Base-by-base conservation (phyloP, 805 yeast genomes). In the Saccharomyces kudriavzevii region DNA sequence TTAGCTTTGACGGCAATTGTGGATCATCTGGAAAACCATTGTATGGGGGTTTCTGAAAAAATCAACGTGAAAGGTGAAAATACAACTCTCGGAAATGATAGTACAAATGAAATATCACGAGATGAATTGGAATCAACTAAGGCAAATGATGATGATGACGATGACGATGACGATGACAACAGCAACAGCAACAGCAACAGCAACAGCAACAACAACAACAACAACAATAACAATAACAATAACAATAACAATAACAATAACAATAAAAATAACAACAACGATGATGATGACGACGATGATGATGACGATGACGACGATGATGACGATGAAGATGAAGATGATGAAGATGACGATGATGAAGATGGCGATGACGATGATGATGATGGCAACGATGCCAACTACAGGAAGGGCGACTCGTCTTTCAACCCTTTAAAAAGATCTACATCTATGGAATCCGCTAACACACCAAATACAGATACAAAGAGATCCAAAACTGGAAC, bases 1-100 rank as follows among this genome's bases (percentile, higher is more conserved):
- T 54, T 70, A 5, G 59, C 61, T 35, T 49, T 63, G 24, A 55
- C 59, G 9, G 60, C 61, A 2, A 54, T 66, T 14, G 54, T 63
- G 28, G 69, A 64, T 20, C 73, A 70, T 57, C 49, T 65, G 20
- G 65, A 67, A 22, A 61, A 61, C 25, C 55, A 64, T 47, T 63
- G 69, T 51, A 54, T 59, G 40, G 60, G 60, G n/a, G 27, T 17
- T 8, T 35, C 24, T 17, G 43, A 24, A 35, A 49, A 51, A 14
- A 28, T 5, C 22, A 49, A 31, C 17, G 49, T 22, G 40, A 49
- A 27, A 47, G 48, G 28, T 24, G 31, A 43, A 30, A 53, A 30
- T 24, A 14, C 27, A 35, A 24, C n/a, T 9, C 22, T 10, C 8
- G 17, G 13, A 35, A 24, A 35, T 17, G 43, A 35, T 8, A 35